phyloP scores from a whole-genome alignment of 805 yeast genomes.

The Hanseniaspora vineae region DNA sequence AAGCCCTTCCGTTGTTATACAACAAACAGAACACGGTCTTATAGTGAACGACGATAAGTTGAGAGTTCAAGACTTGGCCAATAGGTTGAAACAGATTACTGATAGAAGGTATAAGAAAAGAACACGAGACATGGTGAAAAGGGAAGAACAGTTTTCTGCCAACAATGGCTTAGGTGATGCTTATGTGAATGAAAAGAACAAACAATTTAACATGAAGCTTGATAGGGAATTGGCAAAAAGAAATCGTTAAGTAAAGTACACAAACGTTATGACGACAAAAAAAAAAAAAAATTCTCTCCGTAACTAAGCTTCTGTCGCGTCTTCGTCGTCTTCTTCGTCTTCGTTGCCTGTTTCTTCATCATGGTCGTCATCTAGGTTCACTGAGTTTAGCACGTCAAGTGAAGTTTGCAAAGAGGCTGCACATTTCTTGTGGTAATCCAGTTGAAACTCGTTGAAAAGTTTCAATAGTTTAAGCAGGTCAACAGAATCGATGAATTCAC shows the following conservation, averaged over 20 bases:
- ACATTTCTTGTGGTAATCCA: conserved; percentile 46
- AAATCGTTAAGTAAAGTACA: background rate
- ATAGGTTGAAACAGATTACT: conserved; percentile 11
- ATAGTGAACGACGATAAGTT: conserved; percentile 11
- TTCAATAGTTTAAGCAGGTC: conserved; percentile 52
- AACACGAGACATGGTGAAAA: conserved; percentile 9
- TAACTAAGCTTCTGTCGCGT: too few species aligned
- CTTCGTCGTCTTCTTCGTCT: too few species aligned
- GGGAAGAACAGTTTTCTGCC: conserved; percentile 7
- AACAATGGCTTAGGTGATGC: background rate
- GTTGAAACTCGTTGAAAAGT: conserved; percentile 56
- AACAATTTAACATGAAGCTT: conserved; percentile 19
- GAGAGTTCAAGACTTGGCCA: conserved; percentile 12
- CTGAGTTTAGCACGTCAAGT: conserved; percentile 31
- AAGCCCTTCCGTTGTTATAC: background rate
- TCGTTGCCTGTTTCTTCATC: conserved; percentile 21
- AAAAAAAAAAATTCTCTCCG: too few species aligned
- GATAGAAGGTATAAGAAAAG: conserved; percentile 12
- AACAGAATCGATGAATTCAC: conserved; percentile 52
- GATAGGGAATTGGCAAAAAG: conserved; percentile 9
- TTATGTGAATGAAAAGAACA: conserved; percentile 20
- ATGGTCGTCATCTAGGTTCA: conserved; percentile 34
- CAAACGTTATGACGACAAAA: background rate
- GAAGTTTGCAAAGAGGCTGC: conserved; percentile 33
- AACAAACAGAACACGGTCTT: conserved; percentile 7